These are phyloP conservation scores for Solanum medicagineum DNA, from an alignment of 257 asterid genomes.

Conservation along the genomic window DNA sequence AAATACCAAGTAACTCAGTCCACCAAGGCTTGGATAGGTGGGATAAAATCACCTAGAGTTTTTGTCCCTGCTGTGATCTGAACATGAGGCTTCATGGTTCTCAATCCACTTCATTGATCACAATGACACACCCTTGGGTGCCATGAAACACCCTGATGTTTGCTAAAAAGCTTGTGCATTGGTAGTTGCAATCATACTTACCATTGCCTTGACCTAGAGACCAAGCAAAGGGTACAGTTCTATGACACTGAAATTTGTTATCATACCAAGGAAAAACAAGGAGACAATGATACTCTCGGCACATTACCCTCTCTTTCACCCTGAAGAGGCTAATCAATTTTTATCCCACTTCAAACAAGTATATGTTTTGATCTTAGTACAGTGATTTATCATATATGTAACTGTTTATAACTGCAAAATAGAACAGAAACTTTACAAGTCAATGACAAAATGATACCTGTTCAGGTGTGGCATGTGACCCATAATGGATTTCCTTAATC, in stretches of 20 bases:
- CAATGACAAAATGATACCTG: conserved; percentile 33
- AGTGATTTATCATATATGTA: background rate
- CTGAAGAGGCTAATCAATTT: background rate
- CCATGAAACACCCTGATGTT: background rate
- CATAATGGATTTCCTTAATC: conserved; percentile 57
- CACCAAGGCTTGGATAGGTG: background rate
- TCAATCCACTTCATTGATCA: background rate
- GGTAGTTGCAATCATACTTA: background rate
- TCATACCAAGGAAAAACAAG: background rate
- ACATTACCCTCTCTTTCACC: background rate
- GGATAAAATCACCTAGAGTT: background rate
- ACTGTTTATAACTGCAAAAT: background rate
- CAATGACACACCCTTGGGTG: background rate
- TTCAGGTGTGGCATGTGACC: conserved; percentile 67
- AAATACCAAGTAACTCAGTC: background rate
- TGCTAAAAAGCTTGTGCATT: background rate
- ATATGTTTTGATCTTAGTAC: background rate
- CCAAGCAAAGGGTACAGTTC: background rate
- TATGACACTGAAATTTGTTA: background rate
- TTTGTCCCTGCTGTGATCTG: background rate
- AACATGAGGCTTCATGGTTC: background rate
- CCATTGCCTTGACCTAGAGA: background rate
- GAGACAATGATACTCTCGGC: background rate
- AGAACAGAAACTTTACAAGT: background rate
- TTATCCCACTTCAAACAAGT: background rate